Percentiles rank a stretch among this genome's conserved stretches.
These are phyloP conservation scores for Arthrobotrys sinensis DNA, from an alignment of 2,329 filamentous ascomycete genomes.

Conservation along the genomic window DNA sequence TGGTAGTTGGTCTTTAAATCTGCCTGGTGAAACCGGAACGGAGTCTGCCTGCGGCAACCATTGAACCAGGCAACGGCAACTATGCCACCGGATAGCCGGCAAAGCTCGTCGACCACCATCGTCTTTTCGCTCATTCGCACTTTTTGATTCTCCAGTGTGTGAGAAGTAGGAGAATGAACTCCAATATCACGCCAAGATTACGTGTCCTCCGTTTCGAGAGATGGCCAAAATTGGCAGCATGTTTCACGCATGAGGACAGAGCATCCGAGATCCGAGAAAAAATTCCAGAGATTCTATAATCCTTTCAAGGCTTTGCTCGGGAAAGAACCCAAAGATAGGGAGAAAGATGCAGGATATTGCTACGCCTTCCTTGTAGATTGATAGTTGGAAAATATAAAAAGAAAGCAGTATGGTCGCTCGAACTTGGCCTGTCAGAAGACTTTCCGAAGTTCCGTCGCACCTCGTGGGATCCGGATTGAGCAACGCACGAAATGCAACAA, in stretches of 20 bases:
- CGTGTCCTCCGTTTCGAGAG: conserved; percentile 50
- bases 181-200: conserved; percentile 45
- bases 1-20: neutral
- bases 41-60: conserved; percentile 29
- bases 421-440: neutral
- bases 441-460: neutral
- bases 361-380: conserved; percentile 32
- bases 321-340: conserved; percentile 23
- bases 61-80: neutral
- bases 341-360: conserved; percentile 29
- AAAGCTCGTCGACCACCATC: neutral
- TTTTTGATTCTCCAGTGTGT: neutral
- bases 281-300: neutral
- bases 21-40: conserved; percentile 21
- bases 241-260: conserved; percentile 36
- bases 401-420: neutral
- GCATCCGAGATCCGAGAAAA: conserved; percentile 42
- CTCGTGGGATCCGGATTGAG: neutral
- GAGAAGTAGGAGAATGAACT: neutral
- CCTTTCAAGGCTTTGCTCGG: conserved; percentile 15
- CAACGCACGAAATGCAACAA: conserved; percentile 15
- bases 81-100: conserved; percentile 26
- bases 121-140: neutral
- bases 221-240: conserved; percentile 42
- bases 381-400: neutral